phyloP scores from a whole-genome alignment of 2,329 filamentous ascomycete genomes.

The Gnomoniopsis sp. region DNA sequence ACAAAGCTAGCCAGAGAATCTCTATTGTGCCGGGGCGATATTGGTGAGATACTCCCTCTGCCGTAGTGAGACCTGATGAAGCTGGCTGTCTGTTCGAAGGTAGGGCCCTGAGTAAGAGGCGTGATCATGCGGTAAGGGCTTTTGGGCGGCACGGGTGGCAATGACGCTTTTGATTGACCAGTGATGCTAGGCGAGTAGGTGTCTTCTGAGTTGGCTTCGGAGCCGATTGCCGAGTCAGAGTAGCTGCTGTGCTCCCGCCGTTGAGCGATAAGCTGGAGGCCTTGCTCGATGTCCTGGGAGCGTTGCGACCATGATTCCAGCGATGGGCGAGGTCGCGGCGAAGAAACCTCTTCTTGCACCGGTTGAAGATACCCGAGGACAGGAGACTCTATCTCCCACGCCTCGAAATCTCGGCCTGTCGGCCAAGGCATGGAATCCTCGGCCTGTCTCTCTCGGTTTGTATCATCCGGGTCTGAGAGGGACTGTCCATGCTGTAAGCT shows the following conservation, averaged over 20 bases:
- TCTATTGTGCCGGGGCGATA: neutral
- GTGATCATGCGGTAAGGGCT: neutral
- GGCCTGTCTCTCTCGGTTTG: neutral
- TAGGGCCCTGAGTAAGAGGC: neutral
- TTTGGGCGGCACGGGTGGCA: neutral
- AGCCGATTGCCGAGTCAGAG: neutral
- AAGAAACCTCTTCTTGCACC: neutral
- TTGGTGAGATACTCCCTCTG: neutral
- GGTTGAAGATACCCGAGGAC: neutral
- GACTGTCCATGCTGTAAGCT: neutral
- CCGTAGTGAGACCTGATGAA: neutral
- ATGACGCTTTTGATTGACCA: neutral
- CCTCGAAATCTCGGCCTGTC: neutral
- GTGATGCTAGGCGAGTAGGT: neutral
- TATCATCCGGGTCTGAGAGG: neutral
- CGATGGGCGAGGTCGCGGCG: neutral
- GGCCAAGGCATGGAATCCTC: constrained; percentile 3
- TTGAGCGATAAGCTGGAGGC: neutral
- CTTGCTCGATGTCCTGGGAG: neutral
- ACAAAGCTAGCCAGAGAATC: neutral
- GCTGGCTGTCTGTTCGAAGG: neutral
- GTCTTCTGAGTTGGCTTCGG: neutral
- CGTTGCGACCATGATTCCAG: neutral
- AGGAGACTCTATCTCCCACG: neutral
- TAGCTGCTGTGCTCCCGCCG: neutral